Percentiles rank a stretch among this genome's conserved stretches.
These are phyloP conservation scores for Dianthus caryophyllus DNA, from an alignment of 148 eudicot genomes.

Conservation along the genomic window DNA sequence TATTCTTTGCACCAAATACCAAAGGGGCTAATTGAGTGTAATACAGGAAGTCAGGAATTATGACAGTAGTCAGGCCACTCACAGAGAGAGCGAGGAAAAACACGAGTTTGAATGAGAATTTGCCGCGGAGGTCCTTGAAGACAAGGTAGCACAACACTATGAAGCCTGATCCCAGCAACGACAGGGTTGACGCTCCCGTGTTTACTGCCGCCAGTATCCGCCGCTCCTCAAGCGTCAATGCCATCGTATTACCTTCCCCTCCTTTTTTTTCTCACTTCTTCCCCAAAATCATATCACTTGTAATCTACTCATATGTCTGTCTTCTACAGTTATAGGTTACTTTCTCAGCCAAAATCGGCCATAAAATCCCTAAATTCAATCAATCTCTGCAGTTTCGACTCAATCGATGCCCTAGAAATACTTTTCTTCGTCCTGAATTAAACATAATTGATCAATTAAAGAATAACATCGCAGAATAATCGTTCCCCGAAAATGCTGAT, in stretches of 20 bases:
- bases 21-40: background rate
- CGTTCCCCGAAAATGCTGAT: no score
- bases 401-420: no score
- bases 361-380: no score
- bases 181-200: constrained; percentile 72
- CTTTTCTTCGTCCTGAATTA: no score
- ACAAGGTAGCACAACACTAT: constrained; percentile 80
- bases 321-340: no score
- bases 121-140: constrained; percentile 92
- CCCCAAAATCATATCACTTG: no score
- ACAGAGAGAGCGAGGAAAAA: constrained; percentile 95
- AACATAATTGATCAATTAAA: no score
- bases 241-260: constrained; percentile 7
- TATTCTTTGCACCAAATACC: no score
- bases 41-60: background rate
- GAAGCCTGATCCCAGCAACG: constrained; percentile 73
- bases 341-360: no score
- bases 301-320: no score
- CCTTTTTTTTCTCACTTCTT: background rate
- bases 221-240: constrained; percentile 51
- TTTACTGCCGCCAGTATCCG: constrained; percentile 55
- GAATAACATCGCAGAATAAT: no score
- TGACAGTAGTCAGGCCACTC: constrained; percentile 4
- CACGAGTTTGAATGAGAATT: constrained; percentile 98
- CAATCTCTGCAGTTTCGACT: no score